Evolutionary conservation across 345 rosid species (phyloP).

Genomic region (Populus tremula): DNA sequence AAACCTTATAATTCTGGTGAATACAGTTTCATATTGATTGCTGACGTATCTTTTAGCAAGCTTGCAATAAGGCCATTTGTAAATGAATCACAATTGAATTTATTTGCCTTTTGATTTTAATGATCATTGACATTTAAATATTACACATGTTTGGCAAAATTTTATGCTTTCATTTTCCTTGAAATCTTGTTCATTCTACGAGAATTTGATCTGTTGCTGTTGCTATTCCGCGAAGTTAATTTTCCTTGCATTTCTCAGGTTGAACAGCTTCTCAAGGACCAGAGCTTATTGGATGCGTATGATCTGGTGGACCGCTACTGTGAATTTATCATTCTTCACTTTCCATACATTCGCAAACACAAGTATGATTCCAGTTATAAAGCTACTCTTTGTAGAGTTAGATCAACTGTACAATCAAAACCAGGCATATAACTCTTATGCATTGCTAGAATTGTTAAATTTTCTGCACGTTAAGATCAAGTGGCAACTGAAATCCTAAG

Average conservation of each 20-base stretch:
- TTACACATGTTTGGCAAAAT: too few relatives aligned
- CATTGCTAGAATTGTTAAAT: too few relatives aligned
- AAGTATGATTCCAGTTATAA: conserved; percentile 12
- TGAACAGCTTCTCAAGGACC: conserved; percentile 25
- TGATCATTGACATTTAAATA: too few relatives aligned
- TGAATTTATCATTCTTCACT: conserved; percentile 23
- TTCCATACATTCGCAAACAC: conserved; percentile 24
- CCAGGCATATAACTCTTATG: background rate
- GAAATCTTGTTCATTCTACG: background rate
- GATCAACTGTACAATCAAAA: background rate
- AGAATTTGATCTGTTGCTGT: background rate
- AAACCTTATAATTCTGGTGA: too few relatives aligned
- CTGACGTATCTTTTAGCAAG: too few relatives aligned
- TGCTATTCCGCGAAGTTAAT: background rate
- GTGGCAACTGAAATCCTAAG: too few relatives aligned
- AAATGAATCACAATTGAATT: too few relatives aligned
- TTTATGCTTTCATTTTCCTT: background rate
- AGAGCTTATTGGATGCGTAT: conserved; percentile 20
- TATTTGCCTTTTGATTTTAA: too few relatives aligned
- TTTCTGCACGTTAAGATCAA: too few relatives aligned
- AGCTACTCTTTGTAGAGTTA: too few relatives aligned
- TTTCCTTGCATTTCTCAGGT: conserved; percentile 22
- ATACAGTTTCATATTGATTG: too few relatives aligned
- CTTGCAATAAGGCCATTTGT: too few relatives aligned
- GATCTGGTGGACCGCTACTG: conserved; percentile 27